Conservation (phyloP, 1,284 basidiomycete species). For the Cystobasidium sp. region DNA sequence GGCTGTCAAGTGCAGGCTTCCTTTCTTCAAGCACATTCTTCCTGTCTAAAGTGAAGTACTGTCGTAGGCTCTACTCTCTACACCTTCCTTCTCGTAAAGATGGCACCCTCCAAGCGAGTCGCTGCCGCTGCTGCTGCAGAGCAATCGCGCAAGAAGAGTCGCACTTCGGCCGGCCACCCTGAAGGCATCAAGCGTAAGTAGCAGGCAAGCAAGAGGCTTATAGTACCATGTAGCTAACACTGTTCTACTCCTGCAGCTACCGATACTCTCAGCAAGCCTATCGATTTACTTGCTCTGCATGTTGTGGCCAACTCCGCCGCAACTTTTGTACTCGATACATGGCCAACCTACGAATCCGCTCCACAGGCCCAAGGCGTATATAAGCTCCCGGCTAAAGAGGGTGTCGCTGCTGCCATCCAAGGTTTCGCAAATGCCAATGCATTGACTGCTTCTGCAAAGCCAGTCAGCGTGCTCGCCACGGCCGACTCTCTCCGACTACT, state of each 20-base stretch:
- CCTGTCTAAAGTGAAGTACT: neutral
- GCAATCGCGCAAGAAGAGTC: slow-evolving; percentile 17
- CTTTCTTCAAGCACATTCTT: neutral
- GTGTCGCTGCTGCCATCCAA: slow-evolving; percentile 41
- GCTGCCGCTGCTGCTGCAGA: slow-evolving; percentile 19
- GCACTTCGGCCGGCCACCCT: slow-evolving; percentile 23
- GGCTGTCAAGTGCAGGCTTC: neutral
- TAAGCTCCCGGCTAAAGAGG: slow-evolving; percentile 39
- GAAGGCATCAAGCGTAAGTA: slow-evolving; percentile 29
- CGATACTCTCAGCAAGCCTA: slow-evolving; percentile 35
- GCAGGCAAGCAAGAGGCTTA: neutral
- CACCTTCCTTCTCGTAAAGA: neutral
- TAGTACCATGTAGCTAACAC: neutral
- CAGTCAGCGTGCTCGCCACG: slow-evolving; percentile 37
- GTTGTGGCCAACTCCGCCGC: slow-evolving; percentile 35
- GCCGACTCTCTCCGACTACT: slow-evolving; percentile 36
- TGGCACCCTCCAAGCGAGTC: slow-evolving; percentile 35
- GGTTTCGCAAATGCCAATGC: slow-evolving; percentile 31
- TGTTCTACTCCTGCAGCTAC: slow-evolving; percentile 10
- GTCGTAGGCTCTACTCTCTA: neutral
- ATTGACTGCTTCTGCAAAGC: slow-evolving; percentile 33
- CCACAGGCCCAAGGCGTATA: slow-evolving; percentile 21
- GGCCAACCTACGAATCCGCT: slow-evolving; percentile 26
- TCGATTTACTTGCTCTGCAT: slow-evolving; percentile 34
- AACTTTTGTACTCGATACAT: slow-evolving; percentile 42